Conservation (phyloP, 768 basidiomycete species). For the Tylopilus plumbeoviolaceoides region DNA sequence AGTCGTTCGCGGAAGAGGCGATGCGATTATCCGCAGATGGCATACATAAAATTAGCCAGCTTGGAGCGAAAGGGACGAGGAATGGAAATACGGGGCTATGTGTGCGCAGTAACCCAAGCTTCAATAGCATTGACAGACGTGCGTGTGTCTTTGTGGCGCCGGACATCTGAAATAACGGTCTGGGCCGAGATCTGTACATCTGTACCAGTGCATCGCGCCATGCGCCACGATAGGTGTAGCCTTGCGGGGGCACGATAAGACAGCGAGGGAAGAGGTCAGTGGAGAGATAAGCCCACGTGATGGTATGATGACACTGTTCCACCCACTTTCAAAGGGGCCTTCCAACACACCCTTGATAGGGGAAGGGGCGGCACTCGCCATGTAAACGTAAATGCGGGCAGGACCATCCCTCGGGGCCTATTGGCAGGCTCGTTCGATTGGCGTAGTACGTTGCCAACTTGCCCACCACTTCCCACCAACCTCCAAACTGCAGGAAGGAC, state of each 20-base stretch:
- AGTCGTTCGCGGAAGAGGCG: not conserved
- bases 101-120: conserved; percentile 4
- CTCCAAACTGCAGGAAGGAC: too few relatives aligned
- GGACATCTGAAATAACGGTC: not conserved
- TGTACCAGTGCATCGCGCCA: not conserved
- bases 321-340: not conserved
- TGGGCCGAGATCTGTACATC: not conserved
- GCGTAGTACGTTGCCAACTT: too few relatives aligned
- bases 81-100: conserved; percentile 4
- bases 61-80: not conserved
- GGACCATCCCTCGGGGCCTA: too few relatives aligned
- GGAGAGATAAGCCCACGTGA: not conserved
- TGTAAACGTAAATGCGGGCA: too few relatives aligned
- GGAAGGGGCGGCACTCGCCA: too few relatives aligned
- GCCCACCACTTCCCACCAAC: too few relatives aligned
- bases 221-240: not conserved
- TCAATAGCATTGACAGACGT: not conserved
- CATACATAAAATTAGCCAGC: not conserved
- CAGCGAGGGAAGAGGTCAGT: not conserved
- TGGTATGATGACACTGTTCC: not conserved
- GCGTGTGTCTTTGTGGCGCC: not conserved
- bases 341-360: not conserved
- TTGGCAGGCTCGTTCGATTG: too few relatives aligned
- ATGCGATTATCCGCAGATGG: not conserved
- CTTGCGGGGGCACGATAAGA: not conserved